Evolutionary conservation across 805 yeast genomes (phyloP).

Genomic region (Starmerella etchellsii): DNA sequence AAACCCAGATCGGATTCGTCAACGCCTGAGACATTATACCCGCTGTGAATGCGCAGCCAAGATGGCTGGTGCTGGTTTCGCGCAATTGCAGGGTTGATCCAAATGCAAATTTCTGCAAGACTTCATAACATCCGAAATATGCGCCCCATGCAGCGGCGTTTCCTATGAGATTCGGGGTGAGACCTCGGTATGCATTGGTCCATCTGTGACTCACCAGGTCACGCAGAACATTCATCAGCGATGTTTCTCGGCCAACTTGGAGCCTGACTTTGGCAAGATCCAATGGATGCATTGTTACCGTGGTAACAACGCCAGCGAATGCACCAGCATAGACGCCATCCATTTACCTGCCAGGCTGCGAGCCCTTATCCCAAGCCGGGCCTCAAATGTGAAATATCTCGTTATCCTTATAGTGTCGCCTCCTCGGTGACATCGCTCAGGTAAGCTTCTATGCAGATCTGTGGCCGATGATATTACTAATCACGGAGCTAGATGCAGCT

Average conservation of each 20-base stretch:
- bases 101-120: conserved; percentile 11
- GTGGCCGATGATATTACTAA: no score
- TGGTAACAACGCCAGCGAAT: conserved; percentile 53
- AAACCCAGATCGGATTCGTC: conserved; percentile 92
- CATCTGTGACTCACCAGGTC: conserved; percentile 6
- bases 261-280: conserved; percentile 75
- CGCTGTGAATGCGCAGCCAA: conserved; percentile 49
- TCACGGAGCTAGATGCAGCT: no score
- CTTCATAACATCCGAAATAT: conserved; percentile 65
- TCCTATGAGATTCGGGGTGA: conserved; percentile 68
- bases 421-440: no score
- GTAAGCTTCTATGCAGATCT: no score
- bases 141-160: conserved; percentile 81
- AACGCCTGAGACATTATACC: conserved; percentile 62
- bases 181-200: conserved; percentile 53
- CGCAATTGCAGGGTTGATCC: conserved; percentile 3
- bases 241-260: conserved; percentile 40
- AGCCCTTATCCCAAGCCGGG: no score
- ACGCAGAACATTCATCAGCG: conserved; percentile 6
- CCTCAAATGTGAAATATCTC: no score
- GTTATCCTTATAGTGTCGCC: no score
- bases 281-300: conserved; percentile 74
- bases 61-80: conserved; percentile 13
- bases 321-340: conserved; percentile 20
- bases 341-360: no score